phyloP scores from a whole-genome alignment of 352 stramenopile genomes.

The Globisporangium middletonii region DNA sequence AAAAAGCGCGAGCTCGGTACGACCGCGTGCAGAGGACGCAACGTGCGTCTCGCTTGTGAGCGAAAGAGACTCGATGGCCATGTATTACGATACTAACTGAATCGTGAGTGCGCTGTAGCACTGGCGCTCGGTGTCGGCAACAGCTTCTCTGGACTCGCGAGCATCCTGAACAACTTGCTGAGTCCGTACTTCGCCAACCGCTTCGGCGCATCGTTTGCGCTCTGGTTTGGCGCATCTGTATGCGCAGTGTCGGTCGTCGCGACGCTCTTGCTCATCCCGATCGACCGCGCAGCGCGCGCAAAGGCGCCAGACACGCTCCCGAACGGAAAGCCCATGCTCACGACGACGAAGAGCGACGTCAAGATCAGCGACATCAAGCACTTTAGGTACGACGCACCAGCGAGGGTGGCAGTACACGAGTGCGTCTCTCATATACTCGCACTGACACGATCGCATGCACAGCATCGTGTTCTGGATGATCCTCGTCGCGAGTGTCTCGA shows the following conservation, averaged over 20 bases:
- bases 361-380: constrained; percentile 36
- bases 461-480: constrained; percentile 71
- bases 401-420: too few species aligned
- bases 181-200: constrained; percentile 59
- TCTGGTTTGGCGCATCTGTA: constrained; percentile 60
- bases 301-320: constrained; percentile 23
- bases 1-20: constrained; percentile 62
- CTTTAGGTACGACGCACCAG: constrained; percentile 20
- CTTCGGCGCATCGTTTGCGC: constrained; percentile 40
- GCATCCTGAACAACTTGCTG: constrained; percentile 74
- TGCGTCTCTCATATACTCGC: neutral
- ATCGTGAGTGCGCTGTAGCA: constrained; percentile 18
- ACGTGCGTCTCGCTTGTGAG: too few species aligned
- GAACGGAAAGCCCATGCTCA: constrained; percentile 18
- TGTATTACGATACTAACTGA: too few species aligned
- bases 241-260: constrained; percentile 39
- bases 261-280: constrained; percentile 38
- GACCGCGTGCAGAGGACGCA: neutral
- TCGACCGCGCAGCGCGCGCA: constrained; percentile 31
- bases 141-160: constrained; percentile 60
- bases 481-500: constrained; percentile 47
- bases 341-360: constrained; percentile 11
- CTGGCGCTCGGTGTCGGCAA: constrained; percentile 78
- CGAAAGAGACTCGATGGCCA: too few species aligned
- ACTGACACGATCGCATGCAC: neutral